Evolutionary conservation across 1,284 basidiomycete genomes (phyloP).

Genomic region (Rhodotorula sp.): DNA sequence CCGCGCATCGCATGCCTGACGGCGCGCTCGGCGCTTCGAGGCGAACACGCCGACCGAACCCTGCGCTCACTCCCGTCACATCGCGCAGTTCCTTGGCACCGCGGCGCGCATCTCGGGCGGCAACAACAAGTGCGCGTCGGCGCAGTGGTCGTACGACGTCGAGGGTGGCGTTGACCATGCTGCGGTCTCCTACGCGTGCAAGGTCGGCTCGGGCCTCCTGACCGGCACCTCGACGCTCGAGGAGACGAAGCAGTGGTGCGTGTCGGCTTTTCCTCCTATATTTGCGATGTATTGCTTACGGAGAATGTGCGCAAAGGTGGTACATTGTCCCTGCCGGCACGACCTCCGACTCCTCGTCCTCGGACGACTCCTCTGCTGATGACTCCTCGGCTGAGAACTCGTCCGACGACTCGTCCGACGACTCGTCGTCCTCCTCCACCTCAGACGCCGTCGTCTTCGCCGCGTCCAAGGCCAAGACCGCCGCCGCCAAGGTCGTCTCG

Average conservation of each 20-base stretch:
- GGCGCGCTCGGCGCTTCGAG: not conserved
- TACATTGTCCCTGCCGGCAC: constrained; percentile 31
- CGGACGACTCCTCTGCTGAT: constrained; percentile 3
- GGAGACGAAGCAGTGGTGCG: constrained; percentile 42
- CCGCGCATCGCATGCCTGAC: not conserved
- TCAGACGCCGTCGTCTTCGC: not conserved
- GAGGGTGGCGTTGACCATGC: constrained; percentile 40
- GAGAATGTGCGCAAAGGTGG: constrained; percentile 15
- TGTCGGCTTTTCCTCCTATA: not conserved
- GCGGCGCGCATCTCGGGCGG: constrained; percentile 40
- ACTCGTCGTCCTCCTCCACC: too few species aligned
- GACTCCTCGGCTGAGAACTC: not conserved
- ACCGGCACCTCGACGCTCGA: constrained; percentile 34
- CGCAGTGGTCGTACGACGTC: constrained; percentile 34
- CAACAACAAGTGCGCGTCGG: constrained; percentile 41
- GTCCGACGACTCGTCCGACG: not conserved
- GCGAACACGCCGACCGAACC: not conserved
- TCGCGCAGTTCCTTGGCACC: constrained; percentile 14
- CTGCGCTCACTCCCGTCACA: too few species aligned
- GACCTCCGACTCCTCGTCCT: not conserved
- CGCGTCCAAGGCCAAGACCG: constrained; percentile 2
- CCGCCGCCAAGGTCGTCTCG: not conserved
- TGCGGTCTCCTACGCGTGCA: constrained; percentile 39
- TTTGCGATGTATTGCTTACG: too few species aligned
- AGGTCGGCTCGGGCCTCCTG: constrained; percentile 28